Percentiles rank a stretch among this genome's conserved stretches.
phyloP scores from a whole-genome alignment of 331 rosid species.

The Cydonia oblonga region DNA sequence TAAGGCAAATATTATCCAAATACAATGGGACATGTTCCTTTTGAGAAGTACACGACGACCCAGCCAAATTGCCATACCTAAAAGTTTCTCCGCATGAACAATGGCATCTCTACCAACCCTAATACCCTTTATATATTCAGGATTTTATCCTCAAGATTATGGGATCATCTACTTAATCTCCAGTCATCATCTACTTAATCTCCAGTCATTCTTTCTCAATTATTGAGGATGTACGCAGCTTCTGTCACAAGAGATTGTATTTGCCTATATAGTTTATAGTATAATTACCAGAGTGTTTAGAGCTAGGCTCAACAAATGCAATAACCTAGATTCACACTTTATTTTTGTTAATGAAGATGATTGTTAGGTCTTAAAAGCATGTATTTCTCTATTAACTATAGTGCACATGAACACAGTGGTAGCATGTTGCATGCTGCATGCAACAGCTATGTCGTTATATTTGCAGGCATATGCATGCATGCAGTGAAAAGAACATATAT shows the following conservation, averaged over 20 bases:
- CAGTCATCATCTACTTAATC: neutral
- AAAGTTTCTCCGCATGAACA: neutral
- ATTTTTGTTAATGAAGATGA: neutral
- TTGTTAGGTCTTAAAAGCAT: neutral
- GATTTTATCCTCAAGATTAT: too few species aligned
- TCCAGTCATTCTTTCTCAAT: neutral
- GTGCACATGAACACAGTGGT: too few species aligned
- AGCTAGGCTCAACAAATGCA: neutral
- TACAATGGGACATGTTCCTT: neutral
- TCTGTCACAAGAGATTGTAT: neutral
- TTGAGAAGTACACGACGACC: neutral
- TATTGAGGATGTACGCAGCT: neutral
- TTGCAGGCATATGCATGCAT: constrained; percentile 3
- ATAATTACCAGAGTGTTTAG: neutral
- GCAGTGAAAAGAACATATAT: constrained; percentile 6
- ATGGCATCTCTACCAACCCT: neutral
- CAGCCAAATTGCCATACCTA: neutral
- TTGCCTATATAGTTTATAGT: neutral
- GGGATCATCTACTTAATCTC: too few species aligned
- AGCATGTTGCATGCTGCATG: constrained; percentile 12
- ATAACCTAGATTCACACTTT: neutral
- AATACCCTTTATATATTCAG: too few species aligned
- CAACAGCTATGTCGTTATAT: neutral
- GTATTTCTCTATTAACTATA: too few species aligned
- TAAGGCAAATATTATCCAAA: neutral